Conservation (phyloP, 1,284 basidiomycete species). For the Apiotrichum laibachii region DNA sequence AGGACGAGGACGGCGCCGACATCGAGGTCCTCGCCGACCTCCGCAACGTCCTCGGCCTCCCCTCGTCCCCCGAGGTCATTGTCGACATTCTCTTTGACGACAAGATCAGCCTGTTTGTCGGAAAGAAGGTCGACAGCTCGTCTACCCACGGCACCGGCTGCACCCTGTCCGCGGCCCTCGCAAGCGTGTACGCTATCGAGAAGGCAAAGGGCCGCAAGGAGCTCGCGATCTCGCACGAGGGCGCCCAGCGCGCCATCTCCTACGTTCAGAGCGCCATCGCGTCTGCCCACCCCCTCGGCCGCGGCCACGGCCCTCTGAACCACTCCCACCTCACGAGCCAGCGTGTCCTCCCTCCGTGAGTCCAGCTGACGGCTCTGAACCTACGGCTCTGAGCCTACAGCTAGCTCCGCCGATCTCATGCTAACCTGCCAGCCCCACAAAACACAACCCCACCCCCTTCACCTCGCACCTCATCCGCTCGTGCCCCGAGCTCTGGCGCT, state of each 20-base stretch:
- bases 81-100: slow-evolving; percentile 70
- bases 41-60: slow-evolving; percentile 7
- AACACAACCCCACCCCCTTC: slow-evolving; percentile 65
- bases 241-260: slow-evolving; percentile 60
- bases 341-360: slow-evolving; percentile 62
- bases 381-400: too few relatives aligned
- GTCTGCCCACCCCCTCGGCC: slow-evolving; percentile 67
- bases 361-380: too few relatives aligned
- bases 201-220: neutral
- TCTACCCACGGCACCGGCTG: slow-evolving; percentile 94
- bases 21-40: slow-evolving; percentile 32
- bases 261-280: slow-evolving; percentile 79
- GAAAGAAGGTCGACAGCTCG: slow-evolving; percentile 64
- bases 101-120: slow-evolving; percentile 60
- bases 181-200: slow-evolving; percentile 52
- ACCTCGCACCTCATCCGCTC: slow-evolving; percentile 65
- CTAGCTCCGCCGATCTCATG: neutral
- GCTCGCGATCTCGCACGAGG: slow-evolving; percentile 55
- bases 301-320: slow-evolving; percentile 82
- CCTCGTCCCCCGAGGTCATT: slow-evolving; percentile 55
- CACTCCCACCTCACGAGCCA: slow-evolving; percentile 67
- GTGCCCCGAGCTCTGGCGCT: slow-evolving; percentile 59
- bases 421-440: slow-evolving; percentile 57
- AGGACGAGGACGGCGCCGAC: slow-evolving; percentile 22
- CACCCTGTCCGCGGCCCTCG: slow-evolving; percentile 80